Conservation (phyloP, 495 filamentous ascomycete species). For the Daldinia vernicosa region DNA sequence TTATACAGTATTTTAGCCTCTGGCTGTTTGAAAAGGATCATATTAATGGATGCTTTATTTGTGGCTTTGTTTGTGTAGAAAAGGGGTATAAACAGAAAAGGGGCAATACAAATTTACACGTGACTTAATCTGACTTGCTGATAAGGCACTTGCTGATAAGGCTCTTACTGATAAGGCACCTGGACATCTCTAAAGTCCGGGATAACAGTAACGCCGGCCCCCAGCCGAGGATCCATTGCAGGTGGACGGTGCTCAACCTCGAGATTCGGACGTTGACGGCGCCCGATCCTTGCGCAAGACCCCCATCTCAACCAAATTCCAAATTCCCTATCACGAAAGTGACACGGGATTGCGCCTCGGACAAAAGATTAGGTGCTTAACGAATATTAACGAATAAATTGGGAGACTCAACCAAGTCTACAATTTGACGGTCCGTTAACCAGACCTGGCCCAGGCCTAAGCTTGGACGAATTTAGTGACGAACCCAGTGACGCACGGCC, state of each 20-base stretch:
- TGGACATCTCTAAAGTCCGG: background rate
- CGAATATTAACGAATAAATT: too few species aligned
- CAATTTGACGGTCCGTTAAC: background rate
- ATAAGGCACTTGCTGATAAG: background rate
- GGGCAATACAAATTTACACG: background rate
- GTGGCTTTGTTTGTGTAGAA: background rate
- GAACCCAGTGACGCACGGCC: background rate
- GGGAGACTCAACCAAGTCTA: background rate
- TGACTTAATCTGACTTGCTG: background rate
- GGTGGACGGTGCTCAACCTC: background rate
- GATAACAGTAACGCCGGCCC: background rate
- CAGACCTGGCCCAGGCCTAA: background rate
- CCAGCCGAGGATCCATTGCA: background rate
- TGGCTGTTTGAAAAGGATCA: too few species aligned
- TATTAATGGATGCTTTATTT: too few species aligned
- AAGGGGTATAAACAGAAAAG: background rate
- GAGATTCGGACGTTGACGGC: conserved; percentile 1
- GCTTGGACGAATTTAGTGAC: background rate
- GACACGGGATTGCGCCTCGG: background rate
- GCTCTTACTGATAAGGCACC: background rate
- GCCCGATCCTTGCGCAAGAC: conserved; percentile 2
- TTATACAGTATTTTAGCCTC: too few species aligned
- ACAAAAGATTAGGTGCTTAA: background rate
- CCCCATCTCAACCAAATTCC: background rate
- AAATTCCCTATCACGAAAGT: background rate